Evolutionary conservation across 257 asterid genomes (phyloP), one percentile per base, ranked within the genome.

Genomic region (Hygrophila difformis): DNA sequence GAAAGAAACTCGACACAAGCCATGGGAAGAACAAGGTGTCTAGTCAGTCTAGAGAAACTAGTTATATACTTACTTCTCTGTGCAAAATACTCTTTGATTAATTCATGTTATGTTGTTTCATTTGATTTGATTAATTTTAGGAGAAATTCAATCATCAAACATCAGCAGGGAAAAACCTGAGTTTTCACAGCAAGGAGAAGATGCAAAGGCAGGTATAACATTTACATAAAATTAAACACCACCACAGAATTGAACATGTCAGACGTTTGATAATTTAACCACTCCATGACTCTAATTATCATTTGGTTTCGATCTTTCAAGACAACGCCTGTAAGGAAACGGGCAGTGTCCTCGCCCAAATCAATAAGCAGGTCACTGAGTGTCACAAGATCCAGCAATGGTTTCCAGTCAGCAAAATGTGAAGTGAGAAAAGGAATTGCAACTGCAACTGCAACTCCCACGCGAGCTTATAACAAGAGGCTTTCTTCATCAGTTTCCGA

Each of bases 171-270:
- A 52, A 58, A 58, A 48, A 49, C 54, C 47, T 21, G 22, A 44
- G 39, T 5, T 12, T 55, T 37, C 66, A 42, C 24, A 57, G 58
- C n/a, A 42, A 65, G 42, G 64, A 52, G 35, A 67, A 39, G 53
- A 33, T 19, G 39, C 68, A 61, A 26, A 37, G 12, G 5, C 46
- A 68, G 78, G 78, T 71, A 39, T 14, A 47, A 39, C 36, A 1
- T 11, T 47, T 6, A n/a, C 33, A 24, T 7, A 24, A 24, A 3
- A 2, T 24, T 2, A 24, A 7, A 2, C 5, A 24, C 29, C 7
- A 24, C 7, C 7, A 24, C 29, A 24, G 3, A 2, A 24, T 3
- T 7, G 7, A 24, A 3, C 29, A 2, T 2, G 29, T 24, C 7
- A 24, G 3, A 24, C 7, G n/a, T n/a, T n/a, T n/a, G n/a, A n/a